Base-by-base conservation (phyloP, 768 basidiomycete genomes). In the Podaxis sp. region DNA sequence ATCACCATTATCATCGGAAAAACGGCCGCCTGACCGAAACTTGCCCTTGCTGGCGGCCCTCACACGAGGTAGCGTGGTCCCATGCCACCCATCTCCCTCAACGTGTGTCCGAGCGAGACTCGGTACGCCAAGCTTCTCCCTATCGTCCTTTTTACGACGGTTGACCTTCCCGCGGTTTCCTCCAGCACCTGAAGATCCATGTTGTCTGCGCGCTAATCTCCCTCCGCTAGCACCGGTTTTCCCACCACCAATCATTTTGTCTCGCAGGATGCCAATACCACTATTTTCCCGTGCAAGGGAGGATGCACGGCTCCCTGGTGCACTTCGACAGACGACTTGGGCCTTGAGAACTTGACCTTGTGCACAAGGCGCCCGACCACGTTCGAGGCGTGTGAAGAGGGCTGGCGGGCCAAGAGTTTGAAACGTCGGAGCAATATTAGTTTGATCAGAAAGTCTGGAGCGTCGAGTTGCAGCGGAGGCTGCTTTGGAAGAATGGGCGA, bases 251-350 rank as follows among this genome's bases (percentile, higher is more conserved):
- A 48, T 14, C 11, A 48, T 32, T 57, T 63, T 69, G 66, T 50
- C 64, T 59, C 28, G 61, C 65, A 55, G 54, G 14, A 64, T 51
- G 44, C 62, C 55, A 57, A 59, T 66, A 38, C 63, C 66, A 50
- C 47, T 65, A 46, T 44, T 65, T 65, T 72, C 60, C 21, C 75
- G 69, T 46, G 71, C 71, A 28, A 65, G 72, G 5, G 88, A 90
- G 9, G 77, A 75, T 0, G 83, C 75, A 1, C 89, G 79, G 50
- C 88, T 89, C 4, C 79, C 80, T 3, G 90, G 89, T 4, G 89
- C 87, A 66, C 88, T 89, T 55, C 84, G 76, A 68, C 90, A 91
- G 48, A 85, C 74, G 28, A 90, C 89, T 32, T 77, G 76, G 36
- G 83, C 82, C 28, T 75, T 76, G 16, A 77, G 78, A 4, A 91